phyloP scores from a whole-genome alignment of 345 rosid genomes.

The Eucalyptus pumila region DNA sequence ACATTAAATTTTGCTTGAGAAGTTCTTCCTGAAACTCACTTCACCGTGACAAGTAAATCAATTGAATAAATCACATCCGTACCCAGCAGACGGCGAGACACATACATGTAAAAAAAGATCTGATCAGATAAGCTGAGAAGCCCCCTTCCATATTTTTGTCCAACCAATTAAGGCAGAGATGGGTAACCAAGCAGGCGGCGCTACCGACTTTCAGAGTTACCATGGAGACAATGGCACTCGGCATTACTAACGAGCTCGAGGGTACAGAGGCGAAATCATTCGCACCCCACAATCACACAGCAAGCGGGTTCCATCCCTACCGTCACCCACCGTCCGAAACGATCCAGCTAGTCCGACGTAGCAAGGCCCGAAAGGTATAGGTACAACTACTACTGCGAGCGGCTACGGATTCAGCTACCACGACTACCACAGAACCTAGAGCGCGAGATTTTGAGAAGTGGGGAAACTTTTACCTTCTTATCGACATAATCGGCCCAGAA shows the following conservation, averaged over 20 bases:
- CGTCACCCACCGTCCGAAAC: not conserved
- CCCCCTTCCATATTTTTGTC: not conserved
- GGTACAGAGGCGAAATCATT: not conserved
- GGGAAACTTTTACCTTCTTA: not conserved
- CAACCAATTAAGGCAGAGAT: not conserved
- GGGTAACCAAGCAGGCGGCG: not conserved
- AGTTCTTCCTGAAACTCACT: not conserved
- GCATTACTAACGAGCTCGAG: not conserved
- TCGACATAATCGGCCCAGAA: constrained; percentile 17
- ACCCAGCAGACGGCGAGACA: not conserved
- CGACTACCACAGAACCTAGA: not conserved
- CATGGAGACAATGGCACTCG: not conserved
- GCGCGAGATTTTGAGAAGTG: not conserved
- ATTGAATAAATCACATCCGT: not conserved
- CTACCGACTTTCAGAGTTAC: not conserved
- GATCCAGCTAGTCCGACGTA: not conserved
- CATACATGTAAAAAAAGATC: not conserved
- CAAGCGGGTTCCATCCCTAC: not conserved
- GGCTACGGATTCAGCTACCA: too few species aligned
- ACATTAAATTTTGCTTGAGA: not conserved
- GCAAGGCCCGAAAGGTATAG: not conserved
- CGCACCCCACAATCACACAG: not conserved
- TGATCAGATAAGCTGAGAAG: not conserved
- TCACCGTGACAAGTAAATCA: not conserved
- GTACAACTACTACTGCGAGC: not conserved